These are phyloP conservation scores for Yarrowia hollandica DNA, from an alignment of 805 yeast genomes.

Conservation along the genomic window DNA sequence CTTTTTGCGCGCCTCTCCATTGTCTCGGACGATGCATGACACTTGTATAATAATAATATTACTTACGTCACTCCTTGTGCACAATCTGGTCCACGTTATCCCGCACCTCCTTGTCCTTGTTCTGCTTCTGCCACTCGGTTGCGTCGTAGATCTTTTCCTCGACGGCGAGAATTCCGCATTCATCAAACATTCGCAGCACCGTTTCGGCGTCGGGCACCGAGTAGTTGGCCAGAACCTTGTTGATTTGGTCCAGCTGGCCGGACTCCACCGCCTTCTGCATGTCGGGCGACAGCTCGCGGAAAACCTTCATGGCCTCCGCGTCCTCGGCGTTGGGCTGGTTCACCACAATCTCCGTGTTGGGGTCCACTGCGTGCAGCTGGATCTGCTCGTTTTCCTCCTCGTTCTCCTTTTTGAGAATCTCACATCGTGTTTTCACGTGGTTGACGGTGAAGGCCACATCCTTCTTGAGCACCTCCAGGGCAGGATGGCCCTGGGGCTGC, in stretches of 20 bases:
- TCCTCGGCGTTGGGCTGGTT: constrained; percentile 60
- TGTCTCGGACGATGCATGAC: too few species aligned
- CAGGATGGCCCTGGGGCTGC: constrained; percentile 53
- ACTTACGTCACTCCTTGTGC: background rate
- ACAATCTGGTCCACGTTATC: constrained; percentile 25
- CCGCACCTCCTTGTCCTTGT: constrained; percentile 19
- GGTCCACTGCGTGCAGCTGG: constrained; percentile 86
- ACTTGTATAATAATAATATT: too few species aligned
- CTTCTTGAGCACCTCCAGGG: constrained; percentile 63
- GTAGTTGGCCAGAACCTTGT: constrained; percentile 74
- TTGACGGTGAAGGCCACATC: constrained; percentile 73
- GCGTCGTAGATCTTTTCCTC: constrained; percentile 52
- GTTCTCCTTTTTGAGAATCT: constrained; percentile 55
- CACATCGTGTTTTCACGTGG: constrained; percentile 77
- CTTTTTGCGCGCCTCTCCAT: too few species aligned
- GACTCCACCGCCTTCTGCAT: constrained; percentile 79
- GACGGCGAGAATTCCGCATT: constrained; percentile 80
- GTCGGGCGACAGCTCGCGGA: constrained; percentile 58
- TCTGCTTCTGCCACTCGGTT: constrained; percentile 41
- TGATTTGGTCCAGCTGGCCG: constrained; percentile 71
- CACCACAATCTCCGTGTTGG: constrained; percentile 70
- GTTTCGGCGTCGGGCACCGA: constrained; percentile 77
- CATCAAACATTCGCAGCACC: constrained; percentile 69
- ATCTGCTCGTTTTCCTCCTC: constrained; percentile 52
- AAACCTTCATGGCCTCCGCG: constrained; percentile 48